Conservation (phyloP, 1,284 basidiomycete genomes). For the Heimioporus punctisporus region DNA sequence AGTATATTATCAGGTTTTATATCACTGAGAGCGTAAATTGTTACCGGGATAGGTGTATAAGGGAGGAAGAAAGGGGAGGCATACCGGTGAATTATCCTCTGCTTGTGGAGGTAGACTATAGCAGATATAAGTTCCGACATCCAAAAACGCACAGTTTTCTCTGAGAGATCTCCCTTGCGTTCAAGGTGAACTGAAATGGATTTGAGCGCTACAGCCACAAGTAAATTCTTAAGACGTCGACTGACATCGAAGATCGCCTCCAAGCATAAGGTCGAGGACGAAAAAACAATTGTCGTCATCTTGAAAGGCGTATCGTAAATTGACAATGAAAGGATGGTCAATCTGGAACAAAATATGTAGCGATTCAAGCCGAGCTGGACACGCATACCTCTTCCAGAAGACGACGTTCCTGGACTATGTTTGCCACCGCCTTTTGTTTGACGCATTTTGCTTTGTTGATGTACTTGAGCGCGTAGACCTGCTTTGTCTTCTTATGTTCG, state of each 20-base stretch:
- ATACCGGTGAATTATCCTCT: conserved; percentile 94
- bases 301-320: conserved; percentile 96
- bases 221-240: conserved; percentile 18
- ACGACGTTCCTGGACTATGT: conserved; percentile 93
- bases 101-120: conserved; percentile 87
- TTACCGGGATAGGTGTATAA: conserved; percentile 18
- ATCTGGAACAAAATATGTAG: conserved; percentile 55
- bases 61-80: conserved; percentile 25
- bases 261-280: conserved; percentile 96
- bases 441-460: conserved; percentile 95
- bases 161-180: conserved; percentile 74
- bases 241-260: conserved; percentile 92
- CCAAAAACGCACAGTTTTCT: conserved; percentile 89
- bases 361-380: conserved; percentile 12
- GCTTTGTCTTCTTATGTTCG: conserved; percentile 93
- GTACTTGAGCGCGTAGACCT: conserved; percentile 96
- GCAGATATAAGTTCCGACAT: conserved; percentile 87
- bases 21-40: conserved; percentile 59
- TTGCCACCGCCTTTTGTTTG: conserved; percentile 91
- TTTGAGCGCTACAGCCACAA: conserved; percentile 7
- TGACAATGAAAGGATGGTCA: conserved; percentile 94
- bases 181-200: conserved; percentile 84
- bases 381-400: conserved; percentile 82
- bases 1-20: conserved; percentile 98
- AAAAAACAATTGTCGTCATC: conserved; percentile 99